Evolutionary conservation across 2,329 filamentous ascomycete genomes (phyloP).

Genomic region (Helotiales sp.): DNA sequence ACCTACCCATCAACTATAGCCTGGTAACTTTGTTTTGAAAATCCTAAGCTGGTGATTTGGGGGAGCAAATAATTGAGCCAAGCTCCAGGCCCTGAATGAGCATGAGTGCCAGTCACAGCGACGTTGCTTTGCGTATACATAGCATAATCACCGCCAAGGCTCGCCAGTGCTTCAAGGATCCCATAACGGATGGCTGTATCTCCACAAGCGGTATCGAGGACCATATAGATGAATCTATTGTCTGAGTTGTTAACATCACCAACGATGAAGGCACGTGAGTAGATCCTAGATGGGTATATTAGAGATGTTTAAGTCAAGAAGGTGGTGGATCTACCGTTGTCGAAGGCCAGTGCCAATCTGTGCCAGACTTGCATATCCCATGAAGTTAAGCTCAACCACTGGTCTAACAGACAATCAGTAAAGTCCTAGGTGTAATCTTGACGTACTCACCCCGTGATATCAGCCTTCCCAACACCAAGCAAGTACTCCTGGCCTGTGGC

Average conservation of each 20-base stretch:
- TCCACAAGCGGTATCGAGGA: conserved; percentile 82
- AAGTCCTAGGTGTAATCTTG: neutral
- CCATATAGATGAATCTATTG: conserved; percentile 80
- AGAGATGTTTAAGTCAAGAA: neutral
- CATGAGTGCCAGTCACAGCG: conserved; percentile 88
- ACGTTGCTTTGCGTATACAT: conserved; percentile 78
- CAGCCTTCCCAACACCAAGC: conserved; percentile 68
- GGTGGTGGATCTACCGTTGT: conserved; percentile 53
- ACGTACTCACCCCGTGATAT: conserved; percentile 59
- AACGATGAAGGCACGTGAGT: conserved; percentile 86
- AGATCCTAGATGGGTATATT: conserved; percentile 51
- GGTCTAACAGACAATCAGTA: conserved; percentile 43
- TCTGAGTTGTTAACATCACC: conserved; percentile 64
- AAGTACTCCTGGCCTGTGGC: conserved; percentile 48
- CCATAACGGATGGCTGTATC: conserved; percentile 86
- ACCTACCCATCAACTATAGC: conserved; percentile 80
- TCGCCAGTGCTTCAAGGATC: conserved; percentile 72
- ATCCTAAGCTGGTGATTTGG: conserved; percentile 84
- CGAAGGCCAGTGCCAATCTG: conserved; percentile 83
- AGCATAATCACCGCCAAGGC: conserved; percentile 69
- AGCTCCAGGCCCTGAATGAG: conserved; percentile 84
- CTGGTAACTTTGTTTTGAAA: conserved; percentile 80
- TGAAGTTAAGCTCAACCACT: conserved; percentile 88
- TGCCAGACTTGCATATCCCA: conserved; percentile 81
- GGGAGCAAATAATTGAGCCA: conserved; percentile 94